Evolutionary conservation across 2,329 filamentous ascomycete species (phyloP).

Genomic region (Corynespora cassiicola): DNA sequence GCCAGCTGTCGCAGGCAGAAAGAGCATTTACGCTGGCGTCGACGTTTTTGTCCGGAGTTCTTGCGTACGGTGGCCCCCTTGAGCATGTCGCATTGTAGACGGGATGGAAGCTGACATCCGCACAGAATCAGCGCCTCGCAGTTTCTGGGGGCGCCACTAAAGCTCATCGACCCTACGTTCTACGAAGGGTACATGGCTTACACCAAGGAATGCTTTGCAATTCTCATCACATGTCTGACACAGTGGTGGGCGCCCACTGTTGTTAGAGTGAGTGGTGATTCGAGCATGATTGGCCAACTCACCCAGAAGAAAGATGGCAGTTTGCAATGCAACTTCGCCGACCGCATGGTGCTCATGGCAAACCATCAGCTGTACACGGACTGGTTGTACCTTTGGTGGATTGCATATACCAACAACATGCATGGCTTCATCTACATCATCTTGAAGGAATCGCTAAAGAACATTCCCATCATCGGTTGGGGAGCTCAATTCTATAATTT

Average conservation of each 20-base stretch:
- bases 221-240: slow-evolving; percentile 79
- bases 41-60: slow-evolving; percentile 57
- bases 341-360: slow-evolving; percentile 81
- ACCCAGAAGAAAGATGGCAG: slow-evolving; percentile 72
- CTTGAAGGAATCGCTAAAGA: slow-evolving; percentile 84
- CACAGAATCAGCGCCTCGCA: slow-evolving; percentile 69
- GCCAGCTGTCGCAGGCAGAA: slow-evolving; percentile 56
- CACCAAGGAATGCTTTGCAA: slow-evolving; percentile 83
- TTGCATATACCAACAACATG: slow-evolving; percentile 83
- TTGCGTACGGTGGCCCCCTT: slow-evolving; percentile 47
- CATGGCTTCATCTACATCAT: slow-evolving; percentile 91
- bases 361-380: slow-evolving; percentile 92
- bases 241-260: slow-evolving; percentile 87
- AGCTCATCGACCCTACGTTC: slow-evolving; percentile 75
- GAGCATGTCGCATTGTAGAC: too few species aligned
- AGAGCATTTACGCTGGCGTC: slow-evolving; percentile 57
- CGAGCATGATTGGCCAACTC: slow-evolving; percentile 78
- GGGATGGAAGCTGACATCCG: slow-evolving; percentile 19
- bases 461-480: slow-evolving; percentile 78
- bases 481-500: slow-evolving; percentile 88
- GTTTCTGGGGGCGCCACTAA: slow-evolving; percentile 76
- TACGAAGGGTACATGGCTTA: slow-evolving; percentile 88
- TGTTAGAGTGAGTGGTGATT: slow-evolving; percentile 83
- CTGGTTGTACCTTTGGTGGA: slow-evolving; percentile 94
- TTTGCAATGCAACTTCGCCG: slow-evolving; percentile 79